Percentiles rank a stretch among this genome's conserved stretches.
These are phyloP conservation scores for Kickxella alabastrina DNA, from an alignment of 192 early-diverging fungal genomes.

Conservation along the genomic window DNA sequence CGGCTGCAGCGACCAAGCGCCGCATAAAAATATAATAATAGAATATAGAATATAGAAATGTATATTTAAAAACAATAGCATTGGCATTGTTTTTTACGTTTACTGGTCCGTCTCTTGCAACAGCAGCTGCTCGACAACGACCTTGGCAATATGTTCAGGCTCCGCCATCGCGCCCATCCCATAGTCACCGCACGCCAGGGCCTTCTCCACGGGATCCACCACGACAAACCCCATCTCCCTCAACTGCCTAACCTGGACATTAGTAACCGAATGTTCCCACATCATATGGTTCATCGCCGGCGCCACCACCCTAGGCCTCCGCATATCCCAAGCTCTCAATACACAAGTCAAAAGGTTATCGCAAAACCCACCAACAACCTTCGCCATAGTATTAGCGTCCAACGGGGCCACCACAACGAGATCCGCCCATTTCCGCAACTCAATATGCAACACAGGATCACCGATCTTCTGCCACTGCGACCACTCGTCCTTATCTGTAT, in stretches of 20 bases:
- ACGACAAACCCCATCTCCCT: constrained; percentile 59
- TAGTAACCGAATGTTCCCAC: constrained; percentile 92
- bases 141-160: constrained; percentile 56
- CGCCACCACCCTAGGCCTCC: constrained; percentile 69
- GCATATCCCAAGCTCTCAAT: constrained; percentile 81
- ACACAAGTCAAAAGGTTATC: constrained; percentile 93
- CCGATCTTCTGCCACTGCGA: constrained; percentile 74
- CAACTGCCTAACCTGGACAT: constrained; percentile 60
- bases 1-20: constrained; percentile 4
- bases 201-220: constrained; percentile 76
- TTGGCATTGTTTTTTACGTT: no score
- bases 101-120: no score
- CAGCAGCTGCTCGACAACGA: constrained; percentile 22
- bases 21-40: background rate
- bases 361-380: constrained; percentile 84
- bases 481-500: constrained; percentile 91
- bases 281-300: constrained; percentile 98
- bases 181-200: constrained; percentile 86
- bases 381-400: constrained; percentile 91
- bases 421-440: constrained; percentile 93
- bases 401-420: constrained; percentile 83
- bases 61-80: background rate
- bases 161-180: constrained; percentile 93
- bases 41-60: no score
- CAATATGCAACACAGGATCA: constrained; percentile 92